Evolutionary conservation across 768 basidiomycete genomes (phyloP), one percentile per base, ranked within the genome.

Genomic region (Mycena galopus): DNA sequence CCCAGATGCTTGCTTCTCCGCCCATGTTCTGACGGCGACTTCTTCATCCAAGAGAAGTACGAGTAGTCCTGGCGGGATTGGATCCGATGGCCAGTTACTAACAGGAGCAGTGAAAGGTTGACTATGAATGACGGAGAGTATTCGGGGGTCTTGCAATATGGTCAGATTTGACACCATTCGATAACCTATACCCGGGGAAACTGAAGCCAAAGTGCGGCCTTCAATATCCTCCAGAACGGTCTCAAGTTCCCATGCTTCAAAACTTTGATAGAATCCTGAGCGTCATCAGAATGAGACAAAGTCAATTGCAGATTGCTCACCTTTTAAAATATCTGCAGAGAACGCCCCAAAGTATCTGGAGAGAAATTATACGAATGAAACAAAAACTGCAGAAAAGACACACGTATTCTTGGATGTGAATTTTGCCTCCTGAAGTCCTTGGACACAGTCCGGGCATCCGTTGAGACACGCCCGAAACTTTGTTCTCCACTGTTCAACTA

Each of bases 291-390:
- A 39, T 39, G 4, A 10, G 11, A 14, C 14, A 39, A 39, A 10
- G 17, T 39, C 7, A 39, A 39, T 39, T 3, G 7, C 14, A 14
- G 4, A 39, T 21, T n/a, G 5, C 44, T 47, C n/a, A 47, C 44
- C 44, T 23, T 82, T 79, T 61, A 93, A 78, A 42, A 88, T 81
- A 23, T 84, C 78, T 1, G 85, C 83, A 1, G 84, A 76, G 79
- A 93, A 96, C 3, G 90, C 90, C 17, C 89, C 91, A 75, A 96
- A 91, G 80, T 93, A 96, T 66, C 95, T 96, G 72, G 30, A 69
- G 37, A 72, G 60, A 67, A 75, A 68, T 69, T 69, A 67, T 77
- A 69, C 78, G 74, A 23, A 23, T 63, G 9, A 14, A 19, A 21
- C 8, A 42, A 67, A 72, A 33, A 53, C 59, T 9, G n/a, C 35